A percentile compares a stretch with the other conserved stretches of the same genome.
Evolutionary conservation across 1,284 basidiomycete genomes (phyloP).

Genomic region (Malassezia caprae): DNA sequence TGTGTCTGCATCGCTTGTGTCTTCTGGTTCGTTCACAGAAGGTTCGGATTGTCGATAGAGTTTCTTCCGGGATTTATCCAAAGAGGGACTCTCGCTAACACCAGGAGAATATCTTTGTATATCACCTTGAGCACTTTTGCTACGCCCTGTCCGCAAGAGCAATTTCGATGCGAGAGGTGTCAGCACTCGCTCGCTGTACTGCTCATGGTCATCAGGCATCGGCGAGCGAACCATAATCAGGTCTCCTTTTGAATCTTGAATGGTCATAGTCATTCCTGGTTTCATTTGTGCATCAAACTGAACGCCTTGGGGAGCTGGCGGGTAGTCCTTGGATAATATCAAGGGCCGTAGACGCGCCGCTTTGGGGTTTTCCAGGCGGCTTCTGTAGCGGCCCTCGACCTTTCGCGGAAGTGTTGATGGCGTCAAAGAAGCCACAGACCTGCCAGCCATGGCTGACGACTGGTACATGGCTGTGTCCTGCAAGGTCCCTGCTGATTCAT

Average conservation of each 20-base stretch:
- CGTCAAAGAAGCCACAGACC: background rate
- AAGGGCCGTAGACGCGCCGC: slow-evolving; percentile 1
- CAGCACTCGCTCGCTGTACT: background rate
- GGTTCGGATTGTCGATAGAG: background rate
- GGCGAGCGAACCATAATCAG: slow-evolving; percentile 1
- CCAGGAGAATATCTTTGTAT: background rate
- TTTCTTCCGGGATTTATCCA: background rate
- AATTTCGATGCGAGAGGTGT: background rate
- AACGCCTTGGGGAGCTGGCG: background rate
- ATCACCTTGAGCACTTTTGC: background rate
- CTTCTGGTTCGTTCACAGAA: background rate
- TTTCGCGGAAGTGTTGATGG: background rate
- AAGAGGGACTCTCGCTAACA: background rate
- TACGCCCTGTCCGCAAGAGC: background rate
- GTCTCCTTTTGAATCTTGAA: slow-evolving; percentile 12
- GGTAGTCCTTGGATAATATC: background rate
- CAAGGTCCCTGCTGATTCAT: background rate
- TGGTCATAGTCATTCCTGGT: slow-evolving; percentile 12
- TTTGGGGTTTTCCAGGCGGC: slow-evolving; percentile 2
- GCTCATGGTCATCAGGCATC: background rate
- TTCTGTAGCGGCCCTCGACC: slow-evolving; percentile 12
- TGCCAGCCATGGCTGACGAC: background rate
- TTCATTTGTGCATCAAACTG: slow-evolving; percentile 1
- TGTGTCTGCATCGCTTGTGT: background rate
- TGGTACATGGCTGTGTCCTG: background rate